phyloP scores from a whole-genome alignment of 805 yeast genomes.

The Jamesozyma lodderae region DNA sequence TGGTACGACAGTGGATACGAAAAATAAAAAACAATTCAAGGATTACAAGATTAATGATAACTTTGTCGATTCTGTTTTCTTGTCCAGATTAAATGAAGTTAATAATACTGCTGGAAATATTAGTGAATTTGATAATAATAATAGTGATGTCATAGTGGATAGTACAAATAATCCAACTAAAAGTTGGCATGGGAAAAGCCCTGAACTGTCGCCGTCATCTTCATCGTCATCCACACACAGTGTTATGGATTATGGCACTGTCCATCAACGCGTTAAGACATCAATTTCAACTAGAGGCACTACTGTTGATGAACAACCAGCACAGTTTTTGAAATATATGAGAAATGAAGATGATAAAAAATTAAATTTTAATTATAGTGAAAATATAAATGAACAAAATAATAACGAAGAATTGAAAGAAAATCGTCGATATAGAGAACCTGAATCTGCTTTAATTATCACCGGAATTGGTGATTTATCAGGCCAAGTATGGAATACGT shows the following conservation, averaged over 20 bases:
- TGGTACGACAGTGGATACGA: slow-evolving; percentile 3
- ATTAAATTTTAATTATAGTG: slow-evolving; percentile 1
- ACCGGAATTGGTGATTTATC: slow-evolving; percentile 7
- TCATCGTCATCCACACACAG: too few relatives aligned
- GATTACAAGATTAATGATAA: slow-evolving; percentile 1
- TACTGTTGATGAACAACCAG: slow-evolving; percentile 2
- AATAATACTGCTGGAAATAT: background rate
- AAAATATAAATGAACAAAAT: background rate
- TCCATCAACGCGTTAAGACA: slow-evolving; percentile 9
- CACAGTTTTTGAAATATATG: slow-evolving; percentile 7
- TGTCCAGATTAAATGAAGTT: slow-evolving; percentile 2
- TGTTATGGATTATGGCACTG: slow-evolving; percentile 6
- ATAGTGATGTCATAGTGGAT: slow-evolving; percentile 1
- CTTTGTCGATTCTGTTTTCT: slow-evolving; percentile 2
- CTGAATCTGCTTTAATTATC: slow-evolving; percentile 8
- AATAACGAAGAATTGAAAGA: too few relatives aligned
- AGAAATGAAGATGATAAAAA: background rate
- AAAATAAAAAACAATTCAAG: background rate
- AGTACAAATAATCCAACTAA: background rate
- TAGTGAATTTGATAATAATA: background rate
- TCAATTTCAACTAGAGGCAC: slow-evolving; percentile 7
- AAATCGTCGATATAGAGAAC: background rate
- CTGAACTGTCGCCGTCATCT: too few relatives aligned
- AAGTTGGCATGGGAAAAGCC: too few relatives aligned
- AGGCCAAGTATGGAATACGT: slow-evolving; percentile 10